Base-by-base conservation (phyloP, 1,284 basidiomycete species). In the Trametes pubescens region DNA sequence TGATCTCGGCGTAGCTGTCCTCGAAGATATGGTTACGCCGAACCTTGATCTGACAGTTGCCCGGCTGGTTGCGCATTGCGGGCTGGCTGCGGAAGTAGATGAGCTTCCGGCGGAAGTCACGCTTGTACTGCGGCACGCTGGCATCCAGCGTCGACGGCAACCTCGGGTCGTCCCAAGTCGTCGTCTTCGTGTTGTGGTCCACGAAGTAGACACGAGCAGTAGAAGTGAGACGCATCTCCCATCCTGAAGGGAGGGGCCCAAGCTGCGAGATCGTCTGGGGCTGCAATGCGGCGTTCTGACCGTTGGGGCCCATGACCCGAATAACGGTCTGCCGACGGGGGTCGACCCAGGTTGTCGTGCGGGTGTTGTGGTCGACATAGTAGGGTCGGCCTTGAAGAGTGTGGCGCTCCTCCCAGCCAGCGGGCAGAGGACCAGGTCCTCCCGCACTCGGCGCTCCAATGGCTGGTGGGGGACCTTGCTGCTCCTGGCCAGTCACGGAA, bases 11-110 rank as follows among this genome's bases (percentile, higher is more conserved):
- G 78, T 96, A 99, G 76, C 92, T 94, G 76, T 99, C 98, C 80
- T 99, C 98, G 72, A 99, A 89, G 69, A 99, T 94, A 72, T 95
- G 93, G 71, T 90, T 92, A 65, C 98, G 88, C 68, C 96, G 86
- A 62, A 99, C 88, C 82, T 98, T 99, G 79, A 99, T 86, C 79
- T 99, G 97, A 76, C 96, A 99, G 77, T 99, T 98, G 51, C 98
- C 97, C 34, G 89, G 86, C 71, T 90, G 86, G 26, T 89, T 86
- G 65, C 96, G 89, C 82, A 99, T 92, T 58, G 95, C 95, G 47
- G 96, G 97, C 78, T 99, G 98, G 72, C 92, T 95, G 67, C 98
- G 88, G 89, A 99, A 99, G 84, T 99, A 99, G 72, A 99, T 95
- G 64, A 99, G 89, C 82, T 99, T 99, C 72, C 97, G 82, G 71